Evolutionary conservation across 208 protist species (phyloP), one percentile per base, ranked within the genome.

Genomic region (Borovskyia barvae): DNA sequence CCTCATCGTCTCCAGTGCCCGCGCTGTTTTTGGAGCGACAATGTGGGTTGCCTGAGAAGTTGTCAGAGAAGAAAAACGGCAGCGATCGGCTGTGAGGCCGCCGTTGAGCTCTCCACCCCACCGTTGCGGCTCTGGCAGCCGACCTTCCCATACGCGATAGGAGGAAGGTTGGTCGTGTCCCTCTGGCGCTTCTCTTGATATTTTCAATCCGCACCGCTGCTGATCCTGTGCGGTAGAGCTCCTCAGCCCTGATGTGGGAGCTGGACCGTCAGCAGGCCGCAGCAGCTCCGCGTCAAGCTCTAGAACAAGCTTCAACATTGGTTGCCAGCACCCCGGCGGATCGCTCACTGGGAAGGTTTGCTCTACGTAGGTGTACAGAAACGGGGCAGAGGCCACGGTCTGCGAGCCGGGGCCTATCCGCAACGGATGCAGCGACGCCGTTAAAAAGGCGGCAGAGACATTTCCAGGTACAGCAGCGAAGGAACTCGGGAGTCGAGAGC

Each of bases 221-320:
- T n/a, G n/a, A n/a, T n/a, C n/a, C n/a, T n/a, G n/a, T n/a, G n/a
- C n/a, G n/a, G n/a, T n/a, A n/a, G n/a, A n/a, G n/a, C n/a, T n/a
- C n/a, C n/a, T n/a, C n/a, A n/a, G n/a, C n/a, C n/a, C n/a, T n/a
- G n/a, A n/a, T n/a, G n/a, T n/a, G n/a, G n/a, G n/a, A n/a, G n/a
- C n/a, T n/a, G n/a, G n/a, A n/a, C n/a, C n/a, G n/a, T n/a, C n/a
- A n/a, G n/a, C n/a, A n/a, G n/a, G n/a, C n/a, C n/a, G n/a, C n/a
- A n/a, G 57, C 22, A 67, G 30, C 24, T 76, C 73, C 2, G 51
- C 57, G 39, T 90, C 73, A 2, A 94, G 67, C 42, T 81, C 61
- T 14, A 88, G 56, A 0, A 78, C 82, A 12, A 87, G 35, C 36
- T 66, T 39, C 35, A 94, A 62, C 88, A 94, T 94, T 25, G 42